Evolutionary conservation across 2,329 filamentous ascomycete genomes (phyloP).

Genomic region (Ceratocystis alfenasii): DNA sequence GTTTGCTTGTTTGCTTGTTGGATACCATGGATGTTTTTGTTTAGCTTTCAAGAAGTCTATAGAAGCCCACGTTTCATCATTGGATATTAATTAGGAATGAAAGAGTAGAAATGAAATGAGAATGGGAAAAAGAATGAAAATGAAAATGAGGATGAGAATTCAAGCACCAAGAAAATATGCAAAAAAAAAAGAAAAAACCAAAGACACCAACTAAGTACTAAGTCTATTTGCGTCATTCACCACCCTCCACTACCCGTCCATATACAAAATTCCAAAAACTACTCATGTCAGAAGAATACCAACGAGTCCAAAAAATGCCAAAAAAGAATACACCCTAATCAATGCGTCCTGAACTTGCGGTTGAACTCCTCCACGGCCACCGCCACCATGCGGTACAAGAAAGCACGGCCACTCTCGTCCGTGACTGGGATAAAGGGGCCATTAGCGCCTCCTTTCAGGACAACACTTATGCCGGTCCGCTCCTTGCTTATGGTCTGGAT

Average conservation of each 20-base stretch:
- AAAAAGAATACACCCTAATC: neutral
- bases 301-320: neutral
- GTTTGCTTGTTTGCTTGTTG: constrained; percentile 11
- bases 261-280: too few relatives aligned
- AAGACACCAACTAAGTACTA: too few relatives aligned
- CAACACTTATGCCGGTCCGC: constrained; percentile 80
- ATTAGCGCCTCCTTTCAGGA: constrained; percentile 78
- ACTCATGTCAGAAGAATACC: too few relatives aligned
- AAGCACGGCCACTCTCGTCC: constrained; percentile 63
- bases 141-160: too few relatives aligned
- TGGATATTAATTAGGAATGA: neutral
- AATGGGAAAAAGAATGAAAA: too few relatives aligned
- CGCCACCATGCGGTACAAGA: constrained; percentile 53
- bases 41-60: neutral
- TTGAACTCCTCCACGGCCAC: constrained; percentile 58
- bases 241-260: too few relatives aligned
- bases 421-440: constrained; percentile 88
- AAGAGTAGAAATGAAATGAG: too few relatives aligned
- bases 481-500: constrained; percentile 96
- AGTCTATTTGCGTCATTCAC: too few relatives aligned
- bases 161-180: too few relatives aligned
- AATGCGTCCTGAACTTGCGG: constrained; percentile 39
- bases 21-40: constrained; percentile 5
- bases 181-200: too few relatives aligned
- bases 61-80: constrained; percentile 7